Evolutionary conservation across 106 monocot species (phyloP).

Genomic region (Amphibolis antarctica): DNA sequence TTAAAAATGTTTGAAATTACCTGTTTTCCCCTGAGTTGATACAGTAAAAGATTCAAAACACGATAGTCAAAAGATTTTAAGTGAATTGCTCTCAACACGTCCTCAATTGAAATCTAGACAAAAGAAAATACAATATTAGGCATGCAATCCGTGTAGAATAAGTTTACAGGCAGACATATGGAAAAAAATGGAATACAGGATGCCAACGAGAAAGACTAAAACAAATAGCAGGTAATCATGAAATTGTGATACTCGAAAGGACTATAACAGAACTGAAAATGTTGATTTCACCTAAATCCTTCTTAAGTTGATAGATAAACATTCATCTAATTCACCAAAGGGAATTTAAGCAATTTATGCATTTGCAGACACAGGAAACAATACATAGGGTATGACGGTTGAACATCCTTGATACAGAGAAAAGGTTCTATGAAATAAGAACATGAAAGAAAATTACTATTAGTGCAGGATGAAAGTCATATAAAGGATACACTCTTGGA

Average conservation of each 20-base stretch:
- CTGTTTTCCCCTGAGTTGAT: conserved; percentile 15
- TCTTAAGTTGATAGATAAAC: no score
- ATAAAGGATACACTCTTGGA: no score
- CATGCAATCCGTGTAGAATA: not conserved
- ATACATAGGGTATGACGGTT: no score
- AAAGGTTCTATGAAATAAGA: no score
- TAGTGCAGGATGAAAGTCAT: no score
- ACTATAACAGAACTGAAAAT: no score
- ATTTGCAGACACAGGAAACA: no score
- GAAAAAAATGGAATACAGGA: not conserved
- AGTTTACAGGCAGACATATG: not conserved
- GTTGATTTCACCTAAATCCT: no score
- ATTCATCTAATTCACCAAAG: no score
- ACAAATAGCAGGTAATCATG: not conserved
- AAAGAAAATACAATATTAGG: not conserved
- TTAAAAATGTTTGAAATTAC: not conserved
- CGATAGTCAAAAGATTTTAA: conserved; percentile 32
- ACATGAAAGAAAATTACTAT: no score
- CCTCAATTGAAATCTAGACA: conserved; percentile 18
- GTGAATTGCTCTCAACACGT: conserved; percentile 16
- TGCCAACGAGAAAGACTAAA: not conserved
- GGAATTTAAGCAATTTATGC: no score
- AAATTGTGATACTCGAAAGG: not conserved
- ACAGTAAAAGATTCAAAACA: conserved; percentile 18
- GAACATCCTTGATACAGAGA: no score